These are phyloP conservation scores for Westerdykella aurantiaca DNA, from an alignment of 2,329 filamentous ascomycete genomes.

Conservation along the genomic window DNA sequence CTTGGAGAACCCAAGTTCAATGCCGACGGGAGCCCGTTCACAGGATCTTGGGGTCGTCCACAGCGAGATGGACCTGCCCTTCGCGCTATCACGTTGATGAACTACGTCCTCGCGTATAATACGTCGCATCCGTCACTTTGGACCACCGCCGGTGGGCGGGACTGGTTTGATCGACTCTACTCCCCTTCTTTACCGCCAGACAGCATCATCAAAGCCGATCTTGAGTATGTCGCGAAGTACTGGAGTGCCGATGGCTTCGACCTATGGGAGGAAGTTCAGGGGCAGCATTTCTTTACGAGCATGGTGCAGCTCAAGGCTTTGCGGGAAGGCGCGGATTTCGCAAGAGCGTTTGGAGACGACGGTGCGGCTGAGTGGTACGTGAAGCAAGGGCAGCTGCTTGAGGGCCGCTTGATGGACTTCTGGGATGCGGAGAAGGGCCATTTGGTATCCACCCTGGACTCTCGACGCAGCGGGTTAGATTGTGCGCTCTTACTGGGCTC, in stretches of 20 bases:
- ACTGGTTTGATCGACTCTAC: slow-evolving; percentile 36
- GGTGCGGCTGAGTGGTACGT: slow-evolving; percentile 38
- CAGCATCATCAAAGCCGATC: slow-evolving; percentile 42
- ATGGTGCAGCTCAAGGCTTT: slow-evolving; percentile 36
- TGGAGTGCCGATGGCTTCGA: slow-evolving; percentile 42
- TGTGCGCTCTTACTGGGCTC: slow-evolving; percentile 37
- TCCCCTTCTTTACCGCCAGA: slow-evolving; percentile 30
- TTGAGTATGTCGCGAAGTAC: slow-evolving; percentile 41
- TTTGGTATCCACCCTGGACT: slow-evolving; percentile 33
- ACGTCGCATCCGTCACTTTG: slow-evolving; percentile 36
- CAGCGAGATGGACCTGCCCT: slow-evolving; percentile 43
- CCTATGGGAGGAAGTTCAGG: slow-evolving; percentile 44
- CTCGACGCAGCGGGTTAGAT: slow-evolving; percentile 33
- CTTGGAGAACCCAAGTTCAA: slow-evolving; percentile 44
- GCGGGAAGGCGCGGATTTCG: slow-evolving; percentile 31
- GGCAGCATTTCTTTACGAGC: slow-evolving; percentile 39
- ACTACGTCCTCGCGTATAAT: slow-evolving; percentile 39
- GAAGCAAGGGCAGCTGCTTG: slow-evolving; percentile 32
- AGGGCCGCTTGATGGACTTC: slow-evolving; percentile 31
- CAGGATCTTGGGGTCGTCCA: slow-evolving; percentile 39
- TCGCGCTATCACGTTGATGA: slow-evolving; percentile 39
- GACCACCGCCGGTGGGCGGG: slow-evolving; percentile 16
- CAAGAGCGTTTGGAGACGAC: slow-evolving; percentile 28
- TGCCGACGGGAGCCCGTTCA: slow-evolving; percentile 34
- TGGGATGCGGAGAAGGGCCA: slow-evolving; percentile 36